Conservation (phyloP, 2,329 filamentous ascomycete species). For the Penicillium sp. region DNA sequence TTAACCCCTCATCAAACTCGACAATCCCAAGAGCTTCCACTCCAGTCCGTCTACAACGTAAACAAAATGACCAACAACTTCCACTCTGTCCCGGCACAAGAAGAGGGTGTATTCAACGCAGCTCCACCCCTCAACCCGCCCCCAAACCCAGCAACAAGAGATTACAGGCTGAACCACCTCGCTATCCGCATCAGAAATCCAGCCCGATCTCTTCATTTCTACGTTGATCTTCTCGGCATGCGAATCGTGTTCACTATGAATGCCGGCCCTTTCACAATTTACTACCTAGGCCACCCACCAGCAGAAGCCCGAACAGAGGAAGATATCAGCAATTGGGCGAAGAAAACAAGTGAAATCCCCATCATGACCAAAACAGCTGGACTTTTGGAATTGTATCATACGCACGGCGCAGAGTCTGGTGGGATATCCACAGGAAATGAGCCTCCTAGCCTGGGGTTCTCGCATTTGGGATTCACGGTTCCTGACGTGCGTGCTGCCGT, state of each 20-base stretch:
- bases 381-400: conserved; percentile 39
- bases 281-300: conserved; percentile 42
- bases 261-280: conserved; percentile 42
- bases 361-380: conserved; percentile 35
- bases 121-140: conserved; percentile 32
- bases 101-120: conserved; percentile 33
- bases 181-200: conserved; percentile 42
- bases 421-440: conserved; percentile 32
- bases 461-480: conserved; percentile 42
- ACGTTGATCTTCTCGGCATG: conserved; percentile 43
- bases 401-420: conserved; percentile 35
- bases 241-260: conserved; percentile 43
- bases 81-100: conserved; percentile 17
- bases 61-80: conserved; percentile 5
- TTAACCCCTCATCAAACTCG: conserved; percentile 2
- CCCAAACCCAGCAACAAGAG: conserved; percentile 27
- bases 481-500: conserved; percentile 36
- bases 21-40: not conserved
- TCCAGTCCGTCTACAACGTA: not conserved
- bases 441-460: conserved; percentile 39
- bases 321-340: conserved; percentile 31
- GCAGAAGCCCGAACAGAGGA: conserved; percentile 22
- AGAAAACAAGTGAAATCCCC: conserved; percentile 26
- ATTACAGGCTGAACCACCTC: conserved; percentile 42
- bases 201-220: conserved; percentile 37